These are phyloP conservation scores for Acacia acuminata DNA, from an alignment of 306 rosid species.

Conservation along the genomic window DNA sequence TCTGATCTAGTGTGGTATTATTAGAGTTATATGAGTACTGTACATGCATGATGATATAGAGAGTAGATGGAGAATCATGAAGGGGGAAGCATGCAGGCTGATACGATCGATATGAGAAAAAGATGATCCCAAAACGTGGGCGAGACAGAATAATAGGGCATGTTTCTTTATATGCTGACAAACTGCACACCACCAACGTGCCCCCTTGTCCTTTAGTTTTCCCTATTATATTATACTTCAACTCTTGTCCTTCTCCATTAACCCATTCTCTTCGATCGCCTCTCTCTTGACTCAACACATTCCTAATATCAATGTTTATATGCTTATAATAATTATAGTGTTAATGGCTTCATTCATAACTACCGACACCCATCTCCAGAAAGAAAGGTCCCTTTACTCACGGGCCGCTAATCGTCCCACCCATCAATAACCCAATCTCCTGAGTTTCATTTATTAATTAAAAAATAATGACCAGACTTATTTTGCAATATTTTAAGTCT, in stretches of 20 bases:
- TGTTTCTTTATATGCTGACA: neutral
- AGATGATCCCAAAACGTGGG: neutral
- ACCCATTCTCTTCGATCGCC: neutral
- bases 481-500: neutral
- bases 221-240: neutral
- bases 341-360: neutral
- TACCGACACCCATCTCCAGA: neutral
- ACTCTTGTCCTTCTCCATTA: neutral
- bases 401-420: neutral
- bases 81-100: neutral
- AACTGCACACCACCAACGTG: neutral
- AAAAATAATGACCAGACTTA: neutral
- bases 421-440: neutral
- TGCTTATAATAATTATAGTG: neutral
- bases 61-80: neutral
- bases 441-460: neutral
- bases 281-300: neutral
- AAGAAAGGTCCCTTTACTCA: neutral
- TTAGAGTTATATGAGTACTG: neutral
- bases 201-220: neutral
- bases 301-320: neutral
- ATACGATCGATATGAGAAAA: neutral
- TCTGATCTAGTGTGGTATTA: neutral
- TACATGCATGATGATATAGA: neutral
- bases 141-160: neutral